Conservation (phyloP, 805 yeast species). For the Candida berthetii region DNA sequence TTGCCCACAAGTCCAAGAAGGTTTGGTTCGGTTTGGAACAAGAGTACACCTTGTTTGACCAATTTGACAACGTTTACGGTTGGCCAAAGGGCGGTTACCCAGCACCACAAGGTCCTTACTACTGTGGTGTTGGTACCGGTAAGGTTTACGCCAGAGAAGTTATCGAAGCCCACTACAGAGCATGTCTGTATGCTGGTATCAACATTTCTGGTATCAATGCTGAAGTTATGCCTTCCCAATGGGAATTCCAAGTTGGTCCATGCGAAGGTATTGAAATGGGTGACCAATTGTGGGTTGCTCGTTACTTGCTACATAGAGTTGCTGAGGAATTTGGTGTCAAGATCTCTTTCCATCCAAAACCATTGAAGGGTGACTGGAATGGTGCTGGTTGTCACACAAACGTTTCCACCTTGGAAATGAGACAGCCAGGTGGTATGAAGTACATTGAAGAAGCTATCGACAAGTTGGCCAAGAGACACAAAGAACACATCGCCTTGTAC, state of each 20-base stretch:
- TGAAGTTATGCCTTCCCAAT: constrained; percentile 99
- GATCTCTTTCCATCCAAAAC: constrained; percentile 99
- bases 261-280: constrained; percentile 95
- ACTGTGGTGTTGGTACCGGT: constrained; percentile 99
- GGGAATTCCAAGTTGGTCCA: constrained; percentile 99
- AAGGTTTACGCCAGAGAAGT: constrained; percentile 97
- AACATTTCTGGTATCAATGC: constrained; percentile 95
- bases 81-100: constrained; percentile 99
- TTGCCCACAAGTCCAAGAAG: constrained; percentile 76
- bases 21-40: constrained; percentile 99
- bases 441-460: constrained; percentile 87
- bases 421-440: constrained; percentile 95
- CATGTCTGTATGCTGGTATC: constrained; percentile 91
- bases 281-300: constrained; percentile 94
- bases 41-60: constrained; percentile 95
- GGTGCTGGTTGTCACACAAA: constrained; percentile 99
- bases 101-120: constrained; percentile 99
- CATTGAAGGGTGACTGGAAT: constrained; percentile 98
- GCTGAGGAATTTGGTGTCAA: constrained; percentile 99
- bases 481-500: constrained; percentile 90
- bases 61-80: constrained; percentile 84
- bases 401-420: constrained; percentile 89
- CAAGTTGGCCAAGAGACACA: constrained; percentile 92
- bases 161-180: constrained; percentile 98
- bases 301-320: constrained; percentile 87